Evolutionary conservation across 371 early-diverging fungal genomes (phyloP), one percentile per base, ranked within the genome.

Genomic region (Dinochytrium kinnereticum): DNA sequence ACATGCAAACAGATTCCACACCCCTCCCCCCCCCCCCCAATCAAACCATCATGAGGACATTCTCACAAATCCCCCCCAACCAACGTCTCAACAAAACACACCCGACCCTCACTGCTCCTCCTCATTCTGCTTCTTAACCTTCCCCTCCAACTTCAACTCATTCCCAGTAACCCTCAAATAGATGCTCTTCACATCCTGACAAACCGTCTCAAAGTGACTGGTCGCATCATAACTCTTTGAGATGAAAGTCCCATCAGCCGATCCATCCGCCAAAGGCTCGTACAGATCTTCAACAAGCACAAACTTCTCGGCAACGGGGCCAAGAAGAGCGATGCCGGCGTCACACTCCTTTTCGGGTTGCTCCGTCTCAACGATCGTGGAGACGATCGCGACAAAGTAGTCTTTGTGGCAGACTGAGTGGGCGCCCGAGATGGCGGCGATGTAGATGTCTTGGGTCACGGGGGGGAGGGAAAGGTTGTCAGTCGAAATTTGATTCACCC

Each of bases 151-250:
- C 82, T 86, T 86, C 66, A 98, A 86, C 1, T 94, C 94, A 53
- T 90, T 87, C 64, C 98, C 98, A 7, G 96, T 96, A 70, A 94
- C 86, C 67, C 98, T 90, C 82, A 90, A 89, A 85, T 97, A 99
- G 51, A 99, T 84, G 75, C 89, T 88, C 87, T 95, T 94, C 72
- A 98, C 95, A 83, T 99, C 99, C 66, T 93, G 92, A 81, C 95
- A 98, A 31, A 97, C 94, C 64, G 98, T 94, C 83, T 97, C 99
- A 90, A 99, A 98, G 90, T 99, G 98, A 28, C 95, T 93, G 2
- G 99, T 95, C 40, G 99, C 98, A 88, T 99, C 99, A 78, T 98
- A 99, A 49, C 94, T 94, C 76, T 92, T 93, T 61, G 96, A 92
- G 59, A 98, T 87, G 81, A 92, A 99, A 53, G 96, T 90, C 73